Evolutionary conservation across 164 flowering plant species (phyloP).

Genomic region (Paratinospora sagittata): DNA sequence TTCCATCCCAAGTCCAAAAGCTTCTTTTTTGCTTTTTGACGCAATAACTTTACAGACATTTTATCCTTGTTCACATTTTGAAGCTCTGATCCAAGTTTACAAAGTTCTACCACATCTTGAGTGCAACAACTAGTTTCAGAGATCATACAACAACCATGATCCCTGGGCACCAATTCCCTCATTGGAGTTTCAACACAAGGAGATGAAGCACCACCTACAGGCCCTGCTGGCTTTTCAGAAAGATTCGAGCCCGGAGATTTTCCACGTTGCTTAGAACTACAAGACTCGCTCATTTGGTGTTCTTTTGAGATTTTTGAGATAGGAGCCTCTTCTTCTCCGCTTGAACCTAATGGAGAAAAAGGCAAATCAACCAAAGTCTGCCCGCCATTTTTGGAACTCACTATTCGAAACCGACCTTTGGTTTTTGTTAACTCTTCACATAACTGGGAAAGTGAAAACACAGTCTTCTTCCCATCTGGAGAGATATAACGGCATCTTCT

Average conservation of each 20-base stretch:
- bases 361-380: slow-evolving; percentile 22
- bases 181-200: neutral
- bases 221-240: neutral
- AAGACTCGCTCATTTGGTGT: slow-evolving; percentile 2
- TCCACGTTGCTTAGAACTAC: neutral
- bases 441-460: slow-evolving; percentile 35
- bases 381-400: slow-evolving; percentile 3
- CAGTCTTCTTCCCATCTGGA: slow-evolving; percentile 31
- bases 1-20: slow-evolving; percentile 56
- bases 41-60: neutral
- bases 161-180: no score
- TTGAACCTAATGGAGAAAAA: slow-evolving; percentile 7
- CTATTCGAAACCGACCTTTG: neutral
- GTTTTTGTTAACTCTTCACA: slow-evolving; percentile 22
- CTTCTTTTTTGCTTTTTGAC: slow-evolving; percentile 38
- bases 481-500: slow-evolving; percentile 34
- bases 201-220: slow-evolving; percentile 9
- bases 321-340: slow-evolving; percentile 1
- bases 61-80: neutral
- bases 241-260: neutral
- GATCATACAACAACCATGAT: neutral
- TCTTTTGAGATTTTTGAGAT: neutral
- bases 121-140: slow-evolving; percentile 33
- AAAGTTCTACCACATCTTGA: slow-evolving; percentile 37
- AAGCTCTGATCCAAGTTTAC: slow-evolving; percentile 4